Base-by-base conservation (phyloP, 2,329 filamentous ascomycete species). In the Phialocephala subalpina region DNA sequence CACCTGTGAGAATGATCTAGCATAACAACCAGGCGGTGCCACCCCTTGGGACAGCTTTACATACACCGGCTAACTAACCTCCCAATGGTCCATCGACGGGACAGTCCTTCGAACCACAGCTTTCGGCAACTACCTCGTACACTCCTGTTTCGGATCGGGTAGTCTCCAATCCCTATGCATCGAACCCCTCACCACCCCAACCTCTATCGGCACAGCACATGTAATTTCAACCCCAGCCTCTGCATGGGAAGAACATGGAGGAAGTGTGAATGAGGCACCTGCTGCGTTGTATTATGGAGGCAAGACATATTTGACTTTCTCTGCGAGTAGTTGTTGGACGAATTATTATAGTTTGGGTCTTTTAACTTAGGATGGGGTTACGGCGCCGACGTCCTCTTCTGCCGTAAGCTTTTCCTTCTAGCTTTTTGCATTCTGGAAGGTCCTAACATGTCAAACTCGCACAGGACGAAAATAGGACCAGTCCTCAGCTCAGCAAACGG, bases 311-410 rank as follows among this genome's bases (percentile, higher is more conserved):
- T 74, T 88, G 47, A 78, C 81, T 1, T 88, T 83, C 76, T 85
- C 82, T 6, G 86, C 84, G 1, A 85, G 82, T 65, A 84, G 83
- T 74, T 88, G 85, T 78, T 87, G 84, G 84, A 85, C 83, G 0
- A 74, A 82, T 0, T 78, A 81, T 61, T 88, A 88, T 73, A 81
- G 81, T 27, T 78, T 89, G 1, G 86, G 84, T 0, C 74, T 85
- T 18, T 77, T 88, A 27, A 83, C 82, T 3, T 88, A 82, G 80
- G 82, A 86, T 27, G 83, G 84, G 14, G 76, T 67, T 0, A 80
- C 82, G 0, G 81, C 86, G 67, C 86, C 86, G 0, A 74, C 80
- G n/a, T n/a, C n/a, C n/a, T n/a, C n/a, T n/a, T n/a, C n/a, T n/a
- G n/a, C n/a, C n/a, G n/a, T n/a, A n/a, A n/a, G n/a, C n/a, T n/a